These are phyloP conservation scores for Linum tenue DNA, from an alignment of 345 rosid species.

Conservation along the genomic window DNA sequence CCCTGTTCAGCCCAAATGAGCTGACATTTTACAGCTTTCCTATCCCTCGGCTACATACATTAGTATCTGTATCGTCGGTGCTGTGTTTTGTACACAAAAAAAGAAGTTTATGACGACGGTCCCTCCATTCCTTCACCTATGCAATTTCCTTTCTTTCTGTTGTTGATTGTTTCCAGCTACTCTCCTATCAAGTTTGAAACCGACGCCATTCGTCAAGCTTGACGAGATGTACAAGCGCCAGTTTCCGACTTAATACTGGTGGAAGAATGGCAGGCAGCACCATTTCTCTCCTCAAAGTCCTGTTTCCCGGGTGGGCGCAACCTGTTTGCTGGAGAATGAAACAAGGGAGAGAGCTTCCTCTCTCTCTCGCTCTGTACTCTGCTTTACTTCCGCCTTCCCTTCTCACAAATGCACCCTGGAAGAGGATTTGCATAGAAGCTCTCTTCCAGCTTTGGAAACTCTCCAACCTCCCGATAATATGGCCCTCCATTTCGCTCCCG, in stretches of 20 bases:
- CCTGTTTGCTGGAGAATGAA: neutral
- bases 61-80: no score
- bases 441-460: conserved; percentile 84
- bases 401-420: conserved; percentile 81
- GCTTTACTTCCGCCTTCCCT: conserved; percentile 8
- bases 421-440: conserved; percentile 83
- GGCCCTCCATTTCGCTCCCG: conserved; percentile 64
- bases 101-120: no score
- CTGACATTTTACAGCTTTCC: no score
- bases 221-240: neutral
- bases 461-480: conserved; percentile 57
- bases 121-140: no score
- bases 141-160: no score
- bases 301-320: neutral
- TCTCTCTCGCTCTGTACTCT: conserved; percentile 9
- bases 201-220: neutral
- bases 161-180: no score
- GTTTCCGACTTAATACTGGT: neutral
- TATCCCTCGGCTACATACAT: no score
- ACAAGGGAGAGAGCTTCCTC: neutral
- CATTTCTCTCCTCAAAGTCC: neutral
- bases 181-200: no score
- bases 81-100: no score
- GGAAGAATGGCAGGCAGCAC: neutral
- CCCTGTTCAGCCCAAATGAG: no score